These are phyloP conservation scores for Sporothrix protearum DNA, from an alignment of 2,329 filamentous ascomycete genomes.

Conservation along the genomic window DNA sequence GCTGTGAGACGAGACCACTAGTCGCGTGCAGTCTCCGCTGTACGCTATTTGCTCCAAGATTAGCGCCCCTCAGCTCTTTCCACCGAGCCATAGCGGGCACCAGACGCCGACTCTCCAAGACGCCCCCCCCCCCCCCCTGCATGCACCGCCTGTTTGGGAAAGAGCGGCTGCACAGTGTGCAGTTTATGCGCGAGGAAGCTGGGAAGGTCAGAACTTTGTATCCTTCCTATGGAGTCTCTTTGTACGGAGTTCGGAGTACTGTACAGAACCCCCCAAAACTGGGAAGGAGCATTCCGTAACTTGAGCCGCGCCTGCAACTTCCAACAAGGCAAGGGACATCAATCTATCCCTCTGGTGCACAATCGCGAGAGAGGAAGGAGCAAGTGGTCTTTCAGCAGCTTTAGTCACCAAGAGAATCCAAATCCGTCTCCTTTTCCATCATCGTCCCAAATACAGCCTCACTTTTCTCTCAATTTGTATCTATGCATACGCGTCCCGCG, in stretches of 20 bases:
- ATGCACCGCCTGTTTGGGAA: conserved; percentile 7
- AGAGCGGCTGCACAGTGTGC: conserved; percentile 13
- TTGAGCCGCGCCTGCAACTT: conserved; percentile 13
- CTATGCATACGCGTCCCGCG: background rate
- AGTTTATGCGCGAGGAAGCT: background rate
- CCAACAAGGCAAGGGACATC: background rate
- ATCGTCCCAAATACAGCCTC: background rate
- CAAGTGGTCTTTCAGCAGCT: background rate
- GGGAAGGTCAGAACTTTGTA: too few species aligned
- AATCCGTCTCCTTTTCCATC: background rate
- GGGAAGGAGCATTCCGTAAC: background rate
- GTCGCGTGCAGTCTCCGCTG: background rate
- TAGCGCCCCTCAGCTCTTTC: conserved; percentile 5
- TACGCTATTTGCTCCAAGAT: background rate
- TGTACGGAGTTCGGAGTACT: background rate
- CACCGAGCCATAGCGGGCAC: background rate
- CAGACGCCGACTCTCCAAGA: background rate
- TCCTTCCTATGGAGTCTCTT: too few species aligned
- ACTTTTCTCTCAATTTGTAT: background rate
- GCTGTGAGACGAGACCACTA: background rate
- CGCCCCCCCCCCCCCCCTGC: background rate
- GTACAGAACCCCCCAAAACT: background rate
- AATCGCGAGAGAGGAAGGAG: background rate
- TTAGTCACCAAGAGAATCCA: background rate
- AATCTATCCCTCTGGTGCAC: background rate